Conservation (phyloP, 257 asterid genomes). For the Oldenlandia corymbosa region DNA sequence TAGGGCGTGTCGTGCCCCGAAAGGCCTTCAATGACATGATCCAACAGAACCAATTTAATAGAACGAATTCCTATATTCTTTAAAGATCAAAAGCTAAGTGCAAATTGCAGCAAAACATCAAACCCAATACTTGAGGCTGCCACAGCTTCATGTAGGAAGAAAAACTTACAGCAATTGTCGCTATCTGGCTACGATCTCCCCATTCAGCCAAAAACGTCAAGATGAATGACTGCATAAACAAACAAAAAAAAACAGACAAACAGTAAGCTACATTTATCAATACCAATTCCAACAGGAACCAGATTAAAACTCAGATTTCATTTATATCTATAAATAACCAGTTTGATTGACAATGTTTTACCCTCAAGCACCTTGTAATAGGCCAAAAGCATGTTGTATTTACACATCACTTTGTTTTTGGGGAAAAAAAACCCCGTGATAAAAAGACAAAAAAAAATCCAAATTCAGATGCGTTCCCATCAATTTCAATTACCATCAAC, state of each 20-base stretch:
- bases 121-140: background rate
- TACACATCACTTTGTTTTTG: no score
- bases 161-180: slow-evolving; percentile 87
- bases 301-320: background rate
- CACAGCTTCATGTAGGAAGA: background rate
- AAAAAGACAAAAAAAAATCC: background rate
- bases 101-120: background rate
- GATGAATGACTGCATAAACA: slow-evolving; percentile 69
- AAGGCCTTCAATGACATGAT: no score
- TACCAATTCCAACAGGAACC: background rate
- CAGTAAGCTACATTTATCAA: background rate
- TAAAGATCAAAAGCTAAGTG: background rate
- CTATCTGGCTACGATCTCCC: slow-evolving; percentile 99
- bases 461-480: background rate
- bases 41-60: background rate
- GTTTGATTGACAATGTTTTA: no score
- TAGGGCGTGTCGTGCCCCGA: no score
- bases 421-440: background rate
- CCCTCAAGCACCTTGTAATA: no score
- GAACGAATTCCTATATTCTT: background rate
- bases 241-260: background rate
- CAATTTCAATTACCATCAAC: no score
- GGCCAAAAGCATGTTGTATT: no score
- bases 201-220: slow-evolving; percentile 96
- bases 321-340: no score